Percentiles rank a stretch among this genome's conserved stretches.
Evolutionary conservation across 495 filamentous ascomycete species (phyloP).

Genomic region (Extremus antarcticus): DNA sequence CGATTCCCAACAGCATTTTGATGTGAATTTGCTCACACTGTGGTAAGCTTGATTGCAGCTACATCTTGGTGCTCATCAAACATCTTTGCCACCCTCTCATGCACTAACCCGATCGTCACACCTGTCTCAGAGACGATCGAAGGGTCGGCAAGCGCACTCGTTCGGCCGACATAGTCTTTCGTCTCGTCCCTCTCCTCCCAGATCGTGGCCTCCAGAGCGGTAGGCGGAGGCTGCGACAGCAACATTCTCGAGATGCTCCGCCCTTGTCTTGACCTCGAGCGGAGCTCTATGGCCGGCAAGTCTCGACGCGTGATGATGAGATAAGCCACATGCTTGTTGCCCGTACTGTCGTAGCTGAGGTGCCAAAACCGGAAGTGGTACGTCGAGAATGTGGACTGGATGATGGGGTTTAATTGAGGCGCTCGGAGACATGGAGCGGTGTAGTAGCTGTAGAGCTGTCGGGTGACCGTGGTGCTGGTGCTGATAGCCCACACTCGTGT

Average conservation of each 20-base stretch:
- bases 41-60: constrained; percentile 20
- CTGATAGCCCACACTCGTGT: constrained; percentile 5
- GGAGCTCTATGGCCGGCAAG: not conserved
- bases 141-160: constrained; percentile 1
- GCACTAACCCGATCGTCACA: constrained; percentile 13
- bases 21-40: constrained; percentile 5
- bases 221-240: constrained; percentile 15
- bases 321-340: constrained; percentile 9
- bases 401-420: constrained; percentile 15
- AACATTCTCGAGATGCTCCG: constrained; percentile 10
- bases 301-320: constrained; percentile 14
- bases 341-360: constrained; percentile 2
- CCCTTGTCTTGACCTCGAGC: constrained; percentile 1
- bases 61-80: constrained; percentile 17
- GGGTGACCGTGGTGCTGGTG: not conserved
- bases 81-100: constrained; percentile 11
- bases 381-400: constrained; percentile 9
- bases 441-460: constrained; percentile 2
- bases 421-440: not conserved
- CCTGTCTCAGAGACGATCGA: constrained; percentile 5
- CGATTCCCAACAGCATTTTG: not conserved
- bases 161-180: constrained; percentile 16
- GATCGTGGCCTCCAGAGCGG: constrained; percentile 12
- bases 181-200: constrained; percentile 20
- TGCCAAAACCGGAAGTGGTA: constrained; percentile 20